These are phyloP conservation scores for Calonectria leucothoes DNA, from an alignment of 2,329 filamentous ascomycete genomes.

Conservation along the genomic window DNA sequence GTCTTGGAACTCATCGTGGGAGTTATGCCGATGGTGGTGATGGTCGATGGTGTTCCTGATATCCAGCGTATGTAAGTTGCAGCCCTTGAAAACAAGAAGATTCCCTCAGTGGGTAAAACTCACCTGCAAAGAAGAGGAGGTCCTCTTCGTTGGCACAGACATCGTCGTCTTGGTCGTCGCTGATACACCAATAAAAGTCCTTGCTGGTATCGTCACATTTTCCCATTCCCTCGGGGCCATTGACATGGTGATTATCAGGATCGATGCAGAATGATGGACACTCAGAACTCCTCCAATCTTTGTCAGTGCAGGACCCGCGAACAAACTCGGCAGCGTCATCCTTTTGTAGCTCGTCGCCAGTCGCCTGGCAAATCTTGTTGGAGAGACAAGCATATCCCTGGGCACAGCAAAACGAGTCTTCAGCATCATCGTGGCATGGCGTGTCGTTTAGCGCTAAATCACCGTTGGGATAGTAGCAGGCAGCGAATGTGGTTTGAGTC, in stretches of 20 bases:
- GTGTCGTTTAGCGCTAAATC: neutral
- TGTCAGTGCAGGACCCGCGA: conserved; percentile 8
- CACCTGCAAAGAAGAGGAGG: neutral
- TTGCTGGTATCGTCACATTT: neutral
- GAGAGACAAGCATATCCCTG: conserved; percentile 13
- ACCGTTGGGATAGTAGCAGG: conserved; percentile 12
- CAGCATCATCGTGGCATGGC: neutral
- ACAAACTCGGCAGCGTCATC: conserved; percentile 2
- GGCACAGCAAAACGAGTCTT: neutral
- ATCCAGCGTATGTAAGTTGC: neutral
- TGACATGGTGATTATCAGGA: neutral
- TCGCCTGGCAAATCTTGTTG: neutral
- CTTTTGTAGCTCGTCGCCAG: neutral
- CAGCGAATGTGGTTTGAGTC: neutral
- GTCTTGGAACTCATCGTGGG: neutral
- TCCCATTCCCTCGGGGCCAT: neutral
- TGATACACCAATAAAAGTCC: conserved; percentile 10
- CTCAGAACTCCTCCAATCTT: neutral
- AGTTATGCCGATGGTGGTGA: neutral
- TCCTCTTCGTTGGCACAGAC: neutral
- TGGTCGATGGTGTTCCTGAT: neutral
- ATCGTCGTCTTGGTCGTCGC: neutral
- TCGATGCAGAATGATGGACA: conserved; percentile 7
- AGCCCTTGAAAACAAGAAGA: neutral
- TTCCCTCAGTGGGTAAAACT: neutral